Evolutionary conservation across 2,329 filamentous ascomycete genomes (phyloP).

Genomic region (Cyphellophora europaea): DNA sequence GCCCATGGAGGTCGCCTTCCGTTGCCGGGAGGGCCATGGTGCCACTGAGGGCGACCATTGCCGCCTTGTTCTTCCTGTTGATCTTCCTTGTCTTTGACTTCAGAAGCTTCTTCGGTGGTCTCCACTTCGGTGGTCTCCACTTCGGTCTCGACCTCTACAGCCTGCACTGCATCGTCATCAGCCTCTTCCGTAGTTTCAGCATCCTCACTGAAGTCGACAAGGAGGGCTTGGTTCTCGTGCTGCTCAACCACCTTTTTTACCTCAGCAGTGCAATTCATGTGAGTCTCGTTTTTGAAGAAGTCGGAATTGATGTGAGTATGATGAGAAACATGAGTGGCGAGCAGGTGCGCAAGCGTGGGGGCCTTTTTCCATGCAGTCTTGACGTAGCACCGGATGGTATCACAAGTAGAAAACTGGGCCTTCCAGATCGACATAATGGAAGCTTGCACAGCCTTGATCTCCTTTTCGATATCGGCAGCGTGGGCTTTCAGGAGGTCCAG

Average conservation of each 20-base stretch:
- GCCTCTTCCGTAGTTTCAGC: constrained; percentile 2
- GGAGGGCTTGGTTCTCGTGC: neutral
- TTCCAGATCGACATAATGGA: constrained; percentile 21
- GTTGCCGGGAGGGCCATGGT: constrained; percentile 9
- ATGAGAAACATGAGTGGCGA: constrained; percentile 22
- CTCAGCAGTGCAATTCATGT: constrained; percentile 2
- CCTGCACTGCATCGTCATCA: neutral
- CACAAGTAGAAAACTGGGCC: constrained; percentile 20
- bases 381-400: constrained; percentile 22
- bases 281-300: constrained; percentile 8
- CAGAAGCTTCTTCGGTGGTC: constrained; percentile 1
- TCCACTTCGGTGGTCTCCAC: neutral
- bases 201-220: neutral
- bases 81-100: neutral
- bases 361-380: constrained; percentile 21
- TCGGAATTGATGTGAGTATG: constrained; percentile 6
- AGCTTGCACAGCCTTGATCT: constrained; percentile 20
- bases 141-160: neutral
- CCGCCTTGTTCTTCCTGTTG: constrained; percentile 1
- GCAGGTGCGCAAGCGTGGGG: constrained; percentile 20
- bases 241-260: neutral
- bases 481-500: neutral
- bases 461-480: neutral
- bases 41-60: neutral
- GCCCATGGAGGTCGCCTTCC: constrained; percentile 5